Percentiles rank a stretch among this genome's conserved stretches.
These are phyloP conservation scores for Macrophomina tecta DNA, from an alignment of 2,329 filamentous ascomycete genomes.

Conservation along the genomic window DNA sequence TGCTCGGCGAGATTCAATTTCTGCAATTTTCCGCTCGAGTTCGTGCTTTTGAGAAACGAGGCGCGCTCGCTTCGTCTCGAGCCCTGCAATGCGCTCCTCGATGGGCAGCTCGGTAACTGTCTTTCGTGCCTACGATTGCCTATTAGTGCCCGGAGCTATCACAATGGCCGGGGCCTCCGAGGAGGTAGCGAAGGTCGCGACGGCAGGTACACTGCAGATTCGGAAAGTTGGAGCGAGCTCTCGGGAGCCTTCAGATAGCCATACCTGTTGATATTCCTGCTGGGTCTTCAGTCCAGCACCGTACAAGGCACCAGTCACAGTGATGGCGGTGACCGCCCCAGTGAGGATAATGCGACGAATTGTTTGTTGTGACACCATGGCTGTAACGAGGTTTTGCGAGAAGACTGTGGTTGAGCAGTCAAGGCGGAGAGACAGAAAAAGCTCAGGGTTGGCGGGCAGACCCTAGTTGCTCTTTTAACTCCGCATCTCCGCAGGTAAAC, in stretches of 20 bases:
- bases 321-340: conserved; percentile 61
- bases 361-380: conserved; percentile 30
- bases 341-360: conserved; percentile 61
- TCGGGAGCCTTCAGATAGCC: neutral
- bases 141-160: neutral
- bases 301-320: conserved; percentile 63
- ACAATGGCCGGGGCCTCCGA: neutral
- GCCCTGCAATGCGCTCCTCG: conserved; percentile 61
- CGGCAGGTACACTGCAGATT: neutral
- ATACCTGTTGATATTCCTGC: conserved; percentile 59
- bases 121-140: conserved; percentile 6
- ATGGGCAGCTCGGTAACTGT: conserved; percentile 18
- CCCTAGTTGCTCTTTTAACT: conserved; percentile 10
- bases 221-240: neutral
- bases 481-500: conserved; percentile 22
- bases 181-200: neutral
- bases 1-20: conserved; percentile 39
- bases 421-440: conserved; percentile 10
- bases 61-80: conserved; percentile 58
- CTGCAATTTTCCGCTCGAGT: conserved; percentile 63
- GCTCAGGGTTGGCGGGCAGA: conserved; percentile 2
- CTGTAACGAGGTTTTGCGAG: neutral
- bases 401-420: neutral
- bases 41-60: conserved; percentile 58
- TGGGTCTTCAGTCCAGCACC: conserved; percentile 64